Conservation (phyloP, 345 rosid species). For the Citrus australasica region DNA sequence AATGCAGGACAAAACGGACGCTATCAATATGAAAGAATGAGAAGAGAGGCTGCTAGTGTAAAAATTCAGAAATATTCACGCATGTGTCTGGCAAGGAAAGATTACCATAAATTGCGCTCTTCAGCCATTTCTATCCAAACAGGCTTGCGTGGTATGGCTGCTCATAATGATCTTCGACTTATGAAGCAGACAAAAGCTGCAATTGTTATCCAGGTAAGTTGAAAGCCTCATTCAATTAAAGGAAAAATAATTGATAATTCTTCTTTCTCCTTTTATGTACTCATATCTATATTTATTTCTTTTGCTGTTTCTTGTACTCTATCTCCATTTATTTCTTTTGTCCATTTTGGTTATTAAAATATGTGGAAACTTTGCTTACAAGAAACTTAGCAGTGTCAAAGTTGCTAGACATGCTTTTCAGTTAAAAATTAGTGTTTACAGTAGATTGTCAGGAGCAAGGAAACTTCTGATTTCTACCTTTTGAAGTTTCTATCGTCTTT, state of each 20-base stretch:
- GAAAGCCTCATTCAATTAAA: constrained; percentile 11
- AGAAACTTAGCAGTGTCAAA: background rate
- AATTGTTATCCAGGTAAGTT: constrained; percentile 64
- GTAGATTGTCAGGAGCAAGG: background rate
- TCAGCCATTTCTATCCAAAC: constrained; percentile 71
- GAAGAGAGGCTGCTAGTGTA: constrained; percentile 73
- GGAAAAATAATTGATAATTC: constrained; percentile 7
- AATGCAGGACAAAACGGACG: constrained; percentile 66
- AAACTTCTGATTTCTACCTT: background rate
- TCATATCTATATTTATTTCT: background rate
- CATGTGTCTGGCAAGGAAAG: constrained; percentile 54
- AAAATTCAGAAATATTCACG: constrained; percentile 67
- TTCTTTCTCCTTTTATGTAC: background rate
- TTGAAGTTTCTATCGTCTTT: background rate
- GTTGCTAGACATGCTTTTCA: background rate
- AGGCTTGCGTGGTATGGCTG: constrained; percentile 75
- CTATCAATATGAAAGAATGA: constrained; percentile 46
- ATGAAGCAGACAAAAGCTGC: constrained; percentile 68
- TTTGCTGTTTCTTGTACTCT: background rate
- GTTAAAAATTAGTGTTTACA: background rate
- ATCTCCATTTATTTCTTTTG: background rate
- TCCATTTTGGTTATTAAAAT: background rate
- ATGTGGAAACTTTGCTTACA: background rate
- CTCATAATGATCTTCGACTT: constrained; percentile 53
- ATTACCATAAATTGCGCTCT: constrained; percentile 43